Evolutionary conservation across 345 rosid genomes (phyloP).

Genomic region (Boechera stricta): DNA sequence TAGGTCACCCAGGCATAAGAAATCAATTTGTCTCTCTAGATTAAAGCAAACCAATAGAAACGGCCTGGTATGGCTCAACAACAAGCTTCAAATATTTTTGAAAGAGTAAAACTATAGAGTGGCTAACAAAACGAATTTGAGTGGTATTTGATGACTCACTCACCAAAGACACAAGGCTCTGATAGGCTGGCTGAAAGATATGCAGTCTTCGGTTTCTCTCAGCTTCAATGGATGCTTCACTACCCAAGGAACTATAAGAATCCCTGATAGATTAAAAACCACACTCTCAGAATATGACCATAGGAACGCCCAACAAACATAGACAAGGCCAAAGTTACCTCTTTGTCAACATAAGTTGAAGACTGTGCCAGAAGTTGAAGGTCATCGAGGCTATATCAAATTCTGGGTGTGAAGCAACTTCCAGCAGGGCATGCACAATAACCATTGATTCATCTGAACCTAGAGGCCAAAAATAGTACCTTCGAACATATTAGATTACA

Average conservation of each 20-base stretch:
- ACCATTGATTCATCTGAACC: conserved; percentile 91
- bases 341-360: conserved; percentile 81
- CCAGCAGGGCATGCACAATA: conserved; percentile 85
- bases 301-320: conserved; percentile 24
- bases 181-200: conserved; percentile 74
- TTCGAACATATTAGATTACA: conserved; percentile 22
- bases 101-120: conserved; percentile 8
- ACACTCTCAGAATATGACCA: conserved; percentile 37
- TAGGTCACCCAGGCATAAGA: conserved; percentile 24
- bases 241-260: conserved; percentile 67
- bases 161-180: conserved; percentile 91
- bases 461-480: conserved; percentile 44
- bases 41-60: neutral
- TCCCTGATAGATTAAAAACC: conserved; percentile 62
- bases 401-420: conserved; percentile 94
- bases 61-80: conserved; percentile 4
- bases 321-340: conserved; percentile 55
- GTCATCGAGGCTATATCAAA: conserved; percentile 99
- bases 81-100: conserved; percentile 18
- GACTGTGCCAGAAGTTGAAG: conserved; percentile 99
- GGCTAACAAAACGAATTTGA: conserved; percentile 21
- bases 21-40: neutral
- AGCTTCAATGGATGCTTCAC: conserved; percentile 71
- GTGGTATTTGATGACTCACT: conserved; percentile 41
- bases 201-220: conserved; percentile 89